Evolutionary conservation across 148 eudicot species (phyloP).

Genomic region (Rhododendron ferrugineum): DNA sequence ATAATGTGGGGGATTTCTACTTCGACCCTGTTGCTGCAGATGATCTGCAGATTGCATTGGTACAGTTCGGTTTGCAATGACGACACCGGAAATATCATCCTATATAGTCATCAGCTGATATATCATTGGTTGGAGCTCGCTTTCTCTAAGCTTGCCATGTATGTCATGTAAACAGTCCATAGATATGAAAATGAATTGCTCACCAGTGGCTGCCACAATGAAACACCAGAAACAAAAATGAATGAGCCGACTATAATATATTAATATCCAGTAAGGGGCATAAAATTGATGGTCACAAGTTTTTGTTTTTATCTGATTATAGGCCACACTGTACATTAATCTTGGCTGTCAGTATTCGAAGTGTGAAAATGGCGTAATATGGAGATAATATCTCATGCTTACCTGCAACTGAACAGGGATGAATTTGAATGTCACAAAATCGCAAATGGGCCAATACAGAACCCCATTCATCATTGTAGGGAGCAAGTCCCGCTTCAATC

Average conservation of each 20-base stretch:
- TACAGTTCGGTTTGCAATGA: not conserved
- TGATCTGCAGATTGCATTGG: not conserved
- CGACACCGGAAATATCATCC: not conserved
- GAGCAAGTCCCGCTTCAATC: constrained; percentile 76
- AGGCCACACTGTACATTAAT: not conserved
- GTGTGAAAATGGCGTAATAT: not conserved
- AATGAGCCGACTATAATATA: not conserved
- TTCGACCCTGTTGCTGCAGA: not conserved
- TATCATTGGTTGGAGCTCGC: constrained; percentile 14
- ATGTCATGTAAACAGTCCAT: constrained; percentile 89
- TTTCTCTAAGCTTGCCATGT: constrained; percentile 85
- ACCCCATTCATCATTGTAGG: constrained; percentile 71
- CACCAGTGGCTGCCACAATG: constrained; percentile 62
- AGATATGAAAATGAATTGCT: constrained; percentile 75
- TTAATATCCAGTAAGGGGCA: not conserved
- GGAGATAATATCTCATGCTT: constrained; percentile 2
- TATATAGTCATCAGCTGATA: not conserved
- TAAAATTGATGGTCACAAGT: not conserved
- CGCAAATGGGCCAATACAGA: constrained; percentile 92
- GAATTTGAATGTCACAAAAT: constrained; percentile 83
- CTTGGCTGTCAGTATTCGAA: not conserved
- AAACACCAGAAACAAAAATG: not conserved
- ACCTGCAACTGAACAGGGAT: constrained; percentile 92
- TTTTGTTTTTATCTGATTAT: not conserved
- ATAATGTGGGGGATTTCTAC: not conserved